phyloP scores from a whole-genome alignment of 352 stramenopile genomes.

The Pythium chondricola region DNA sequence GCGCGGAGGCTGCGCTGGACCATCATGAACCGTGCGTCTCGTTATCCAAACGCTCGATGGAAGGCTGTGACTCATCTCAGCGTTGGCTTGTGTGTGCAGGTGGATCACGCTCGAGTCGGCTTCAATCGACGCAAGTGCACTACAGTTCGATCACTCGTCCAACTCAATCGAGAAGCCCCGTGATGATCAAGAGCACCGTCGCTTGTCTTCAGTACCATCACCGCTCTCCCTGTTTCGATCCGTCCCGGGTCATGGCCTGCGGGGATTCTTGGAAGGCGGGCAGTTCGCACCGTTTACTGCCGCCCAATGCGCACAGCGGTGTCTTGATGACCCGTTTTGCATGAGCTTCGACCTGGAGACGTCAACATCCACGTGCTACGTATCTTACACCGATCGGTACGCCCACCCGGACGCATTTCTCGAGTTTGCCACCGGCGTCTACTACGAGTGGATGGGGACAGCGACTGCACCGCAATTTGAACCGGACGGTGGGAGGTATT shows the following conservation, averaged over 20 bases:
- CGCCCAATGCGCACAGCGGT: conserved; percentile 35
- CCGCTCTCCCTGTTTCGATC: conserved; percentile 28
- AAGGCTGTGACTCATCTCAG: not conserved
- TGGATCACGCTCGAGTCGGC: conserved; percentile 3
- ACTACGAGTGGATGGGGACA: conserved; percentile 73
- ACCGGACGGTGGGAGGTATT: conserved; percentile 47
- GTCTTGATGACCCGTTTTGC: conserved; percentile 39
- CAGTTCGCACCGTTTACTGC: conserved; percentile 30
- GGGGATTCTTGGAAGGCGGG: conserved; percentile 53
- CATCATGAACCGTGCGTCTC: no score
- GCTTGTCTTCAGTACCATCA: no score
- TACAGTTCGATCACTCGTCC: no score
- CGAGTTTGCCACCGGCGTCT: conserved; percentile 52
- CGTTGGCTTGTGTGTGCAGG: not conserved
- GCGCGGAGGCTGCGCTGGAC: no score
- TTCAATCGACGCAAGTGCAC: no score
- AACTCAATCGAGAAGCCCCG: no score
- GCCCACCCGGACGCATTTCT: conserved; percentile 57
- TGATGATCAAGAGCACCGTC: no score
- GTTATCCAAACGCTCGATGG: no score
- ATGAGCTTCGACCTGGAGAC: conserved; percentile 74
- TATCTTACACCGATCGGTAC: conserved; percentile 69
- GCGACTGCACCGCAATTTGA: conserved; percentile 43
- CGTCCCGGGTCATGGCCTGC: conserved; percentile 36
- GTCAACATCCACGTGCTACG: conserved; percentile 48